These are phyloP conservation scores for Malassezia sp. DNA, from an alignment of 1,284 basidiomycete species.

Conservation along the genomic window DNA sequence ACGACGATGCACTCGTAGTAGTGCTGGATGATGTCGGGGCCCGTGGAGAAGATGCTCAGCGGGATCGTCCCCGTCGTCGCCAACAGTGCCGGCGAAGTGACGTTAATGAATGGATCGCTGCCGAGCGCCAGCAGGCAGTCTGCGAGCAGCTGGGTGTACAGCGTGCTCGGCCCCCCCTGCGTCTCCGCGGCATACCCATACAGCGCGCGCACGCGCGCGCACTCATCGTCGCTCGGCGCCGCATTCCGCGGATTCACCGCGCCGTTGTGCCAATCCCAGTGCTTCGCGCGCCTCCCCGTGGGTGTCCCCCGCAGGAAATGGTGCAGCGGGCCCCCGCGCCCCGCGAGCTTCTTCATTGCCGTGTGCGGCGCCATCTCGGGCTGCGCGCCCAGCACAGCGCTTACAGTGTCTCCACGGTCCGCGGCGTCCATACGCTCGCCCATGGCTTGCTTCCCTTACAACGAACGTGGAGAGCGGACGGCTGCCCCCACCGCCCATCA, in stretches of 20 bases:
- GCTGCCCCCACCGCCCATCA: too few relatives aligned
- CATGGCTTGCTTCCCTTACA: too few relatives aligned
- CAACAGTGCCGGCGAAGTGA: conserved; percentile 40
- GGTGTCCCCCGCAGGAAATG: conserved; percentile 24
- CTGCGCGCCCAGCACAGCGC: not conserved
- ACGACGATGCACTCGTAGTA: conserved; percentile 45
- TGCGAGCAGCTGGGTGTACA: conserved; percentile 39
- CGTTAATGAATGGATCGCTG: conserved; percentile 34
- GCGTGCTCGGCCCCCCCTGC: conserved; percentile 31
- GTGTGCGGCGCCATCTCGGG: not conserved
- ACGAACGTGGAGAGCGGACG: too few relatives aligned
- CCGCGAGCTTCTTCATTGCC: not conserved
- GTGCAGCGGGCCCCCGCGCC: not conserved
- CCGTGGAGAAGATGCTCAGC: conserved; percentile 42
- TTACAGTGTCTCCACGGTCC: conserved; percentile 1
- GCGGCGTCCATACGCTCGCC: too few relatives aligned
- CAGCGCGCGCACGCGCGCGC: conserved; percentile 24
- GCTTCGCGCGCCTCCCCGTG: conserved; percentile 25
- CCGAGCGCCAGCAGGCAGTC: conserved; percentile 36
- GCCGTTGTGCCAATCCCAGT: conserved; percentile 43
- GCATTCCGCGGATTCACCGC: conserved; percentile 29
- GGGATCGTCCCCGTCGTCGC: conserved; percentile 43
- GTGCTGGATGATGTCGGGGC: conserved; percentile 44
- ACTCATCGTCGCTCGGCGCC: conserved; percentile 36
- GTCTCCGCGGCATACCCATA: conserved; percentile 29